These are phyloP conservation scores for Fermentozyma sake DNA, from an alignment of 1,139 yeast species.

Conservation along the genomic window DNA sequence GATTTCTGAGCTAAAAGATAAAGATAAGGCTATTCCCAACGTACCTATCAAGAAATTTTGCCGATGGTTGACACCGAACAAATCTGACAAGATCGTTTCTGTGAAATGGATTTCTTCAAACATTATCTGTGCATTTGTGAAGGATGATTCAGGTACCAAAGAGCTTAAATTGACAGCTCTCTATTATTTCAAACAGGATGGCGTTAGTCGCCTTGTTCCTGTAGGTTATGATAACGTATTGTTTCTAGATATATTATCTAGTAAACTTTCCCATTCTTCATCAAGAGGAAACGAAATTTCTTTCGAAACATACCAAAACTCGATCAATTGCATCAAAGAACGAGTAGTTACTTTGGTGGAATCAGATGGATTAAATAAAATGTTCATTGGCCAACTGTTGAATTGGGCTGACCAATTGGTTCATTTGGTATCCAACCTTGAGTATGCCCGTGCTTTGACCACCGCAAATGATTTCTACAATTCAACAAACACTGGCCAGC, in stretches of 20 bases:
- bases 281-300: no score
- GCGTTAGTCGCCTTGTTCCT: not conserved
- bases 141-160: constrained; percentile 2
- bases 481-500: constrained; percentile 41
- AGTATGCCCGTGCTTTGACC: constrained; percentile 52
- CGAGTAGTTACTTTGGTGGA: constrained; percentile 18
- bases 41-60: constrained; percentile 43
- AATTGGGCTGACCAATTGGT: constrained; percentile 72
- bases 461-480: constrained; percentile 52
- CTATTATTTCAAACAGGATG: constrained; percentile 3
- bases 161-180: constrained; percentile 4
- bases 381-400: constrained; percentile 53
- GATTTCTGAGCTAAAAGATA: constrained; percentile 34
- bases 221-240: constrained; percentile 2
- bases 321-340: constrained; percentile 24
- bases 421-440: constrained; percentile 42
- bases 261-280: constrained; percentile 1
- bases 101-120: constrained; percentile 59
- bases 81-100: constrained; percentile 42
- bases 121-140: constrained; percentile 38
- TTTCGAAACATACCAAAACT: constrained; percentile 6
- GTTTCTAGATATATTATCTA: constrained; percentile 1
- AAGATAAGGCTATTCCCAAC: constrained; percentile 32
- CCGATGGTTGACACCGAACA: constrained; percentile 33
- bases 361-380: constrained; percentile 31